These are phyloP conservation scores for Trametes villosa DNA, from an alignment of 768 basidiomycete genomes.

Conservation along the genomic window DNA sequence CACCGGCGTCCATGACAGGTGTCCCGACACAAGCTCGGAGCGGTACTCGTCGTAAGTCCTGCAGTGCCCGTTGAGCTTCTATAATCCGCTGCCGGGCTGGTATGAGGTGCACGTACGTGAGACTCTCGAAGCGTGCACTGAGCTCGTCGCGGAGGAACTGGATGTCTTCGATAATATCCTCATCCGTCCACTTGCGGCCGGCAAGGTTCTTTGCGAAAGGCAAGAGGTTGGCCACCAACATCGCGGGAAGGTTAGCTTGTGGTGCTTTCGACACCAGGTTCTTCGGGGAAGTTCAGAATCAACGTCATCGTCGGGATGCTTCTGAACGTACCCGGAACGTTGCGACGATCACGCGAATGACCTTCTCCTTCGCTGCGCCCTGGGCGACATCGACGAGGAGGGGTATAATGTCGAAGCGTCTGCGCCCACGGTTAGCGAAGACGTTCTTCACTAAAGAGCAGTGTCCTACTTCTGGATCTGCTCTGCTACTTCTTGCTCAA, in stretches of 20 bases:
- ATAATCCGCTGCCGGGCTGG: too few relatives aligned
- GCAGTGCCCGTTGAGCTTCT: too few relatives aligned
- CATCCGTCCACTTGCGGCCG: constrained; percentile 89
- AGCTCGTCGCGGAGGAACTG: constrained; percentile 87
- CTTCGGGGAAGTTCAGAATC: constrained; percentile 40
- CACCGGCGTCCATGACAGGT: constrained; percentile 93
- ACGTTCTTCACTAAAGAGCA: neutral
- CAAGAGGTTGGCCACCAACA: constrained; percentile 87
- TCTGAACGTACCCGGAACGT: constrained; percentile 72
- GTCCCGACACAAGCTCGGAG: constrained; percentile 87
- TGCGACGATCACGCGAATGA: constrained; percentile 90
- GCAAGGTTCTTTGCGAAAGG: constrained; percentile 87
- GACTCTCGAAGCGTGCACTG: constrained; percentile 80
- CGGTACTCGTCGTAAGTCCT: constrained; percentile 97
- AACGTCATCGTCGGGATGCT: neutral
- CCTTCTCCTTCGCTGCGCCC: constrained; percentile 94
- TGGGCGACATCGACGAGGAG: constrained; percentile 84
- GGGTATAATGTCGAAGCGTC: constrained; percentile 90
- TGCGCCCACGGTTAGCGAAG: constrained; percentile 36
- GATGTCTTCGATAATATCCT: constrained; percentile 92
- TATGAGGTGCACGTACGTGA: constrained; percentile 93
- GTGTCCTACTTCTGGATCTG: constrained; percentile 79
- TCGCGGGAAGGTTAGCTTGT: constrained; percentile 83
- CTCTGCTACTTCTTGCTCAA: constrained; percentile 83
- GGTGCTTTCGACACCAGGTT: constrained; percentile 93